Percentiles rank a stretch among this genome's conserved stretches.
Conservation (phyloP, 1,284 basidiomycete genomes). For the Megacollybia platyphylla region DNA sequence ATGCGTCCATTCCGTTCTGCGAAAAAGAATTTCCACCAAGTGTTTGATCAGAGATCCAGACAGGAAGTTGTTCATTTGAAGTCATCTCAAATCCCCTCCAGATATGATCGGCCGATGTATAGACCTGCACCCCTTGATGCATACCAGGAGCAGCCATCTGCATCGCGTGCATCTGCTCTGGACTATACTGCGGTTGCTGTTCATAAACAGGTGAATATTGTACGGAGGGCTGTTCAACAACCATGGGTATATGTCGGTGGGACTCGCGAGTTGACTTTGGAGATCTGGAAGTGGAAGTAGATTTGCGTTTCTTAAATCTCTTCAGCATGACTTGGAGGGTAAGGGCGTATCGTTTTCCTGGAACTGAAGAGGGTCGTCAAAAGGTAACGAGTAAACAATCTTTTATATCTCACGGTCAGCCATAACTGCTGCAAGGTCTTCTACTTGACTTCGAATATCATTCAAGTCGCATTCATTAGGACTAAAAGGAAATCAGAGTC, state of each 20-base stretch:
- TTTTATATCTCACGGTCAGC: constrained; percentile 47
- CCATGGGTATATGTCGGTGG: constrained; percentile 25
- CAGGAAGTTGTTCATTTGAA: constrained; percentile 60
- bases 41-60: constrained; percentile 74
- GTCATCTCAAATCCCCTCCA: constrained; percentile 63
- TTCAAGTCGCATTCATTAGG: constrained; percentile 74
- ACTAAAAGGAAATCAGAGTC: constrained; percentile 21
- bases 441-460: constrained; percentile 67
- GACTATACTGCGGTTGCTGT: constrained; percentile 12
- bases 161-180: background rate
- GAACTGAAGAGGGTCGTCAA: constrained; percentile 36
- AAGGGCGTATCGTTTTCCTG: constrained; percentile 80
- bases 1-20: constrained; percentile 74
- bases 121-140: constrained; percentile 15
- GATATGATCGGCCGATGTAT: constrained; percentile 50
- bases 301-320: constrained; percentile 58
- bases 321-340: constrained; percentile 83
- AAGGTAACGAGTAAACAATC: constrained; percentile 3
- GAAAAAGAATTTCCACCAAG: constrained; percentile 62
- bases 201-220: constrained; percentile 35
- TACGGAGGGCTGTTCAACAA: constrained; percentile 16
- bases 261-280: constrained; percentile 40
- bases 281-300: constrained; percentile 38
- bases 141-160: constrained; percentile 7
- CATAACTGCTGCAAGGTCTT: constrained; percentile 64